A percentile compares a stretch with the other conserved stretches of the same genome.
Evolutionary conservation across 1,139 yeast species (phyloP).

Genomic region (Diutina mesorugosa): DNA sequence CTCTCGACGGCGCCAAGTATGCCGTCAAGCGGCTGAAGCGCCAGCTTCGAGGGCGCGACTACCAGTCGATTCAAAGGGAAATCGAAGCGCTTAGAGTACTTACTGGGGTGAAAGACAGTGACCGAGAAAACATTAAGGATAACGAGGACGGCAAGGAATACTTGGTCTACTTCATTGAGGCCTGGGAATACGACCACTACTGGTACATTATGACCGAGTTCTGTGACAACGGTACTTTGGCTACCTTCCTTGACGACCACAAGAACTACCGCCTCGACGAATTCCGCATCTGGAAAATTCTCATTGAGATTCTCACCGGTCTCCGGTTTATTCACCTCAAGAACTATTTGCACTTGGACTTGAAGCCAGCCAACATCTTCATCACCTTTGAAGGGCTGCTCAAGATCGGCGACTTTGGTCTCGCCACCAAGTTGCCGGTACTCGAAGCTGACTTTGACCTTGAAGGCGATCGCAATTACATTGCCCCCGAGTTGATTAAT

Average conservation of each 20-base stretch:
- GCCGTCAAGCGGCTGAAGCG: conserved; percentile 80
- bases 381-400: conserved; percentile 89
- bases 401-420: conserved; percentile 74
- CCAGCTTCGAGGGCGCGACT: conserved; percentile 29
- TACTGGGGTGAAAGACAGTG: conserved; percentile 24
- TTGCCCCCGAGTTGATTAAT: conserved; percentile 90
- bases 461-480: conserved; percentile 95
- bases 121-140: conserved; percentile 28
- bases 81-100: conserved; percentile 31
- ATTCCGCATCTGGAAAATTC: conserved; percentile 94
- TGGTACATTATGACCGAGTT: conserved; percentile 89
- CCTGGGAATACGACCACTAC: conserved; percentile 70
- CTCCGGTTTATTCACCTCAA: conserved; percentile 67
- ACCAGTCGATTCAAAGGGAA: conserved; percentile 24
- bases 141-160: conserved; percentile 70
- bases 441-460: conserved; percentile 59
- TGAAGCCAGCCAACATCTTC: conserved; percentile 91
- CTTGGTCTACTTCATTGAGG: conserved; percentile 66
- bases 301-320: conserved; percentile 72
- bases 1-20: conserved; percentile 46
- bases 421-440: conserved; percentile 41
- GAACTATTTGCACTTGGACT: conserved; percentile 70
- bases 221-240: conserved; percentile 90
- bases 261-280: conserved; percentile 75
- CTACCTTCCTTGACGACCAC: conserved; percentile 65